Percentiles rank a stretch among this genome's conserved stretches.
These are phyloP conservation scores for Crataegus laevigata DNA, from an alignment of 306 rosid genomes.

Conservation along the genomic window DNA sequence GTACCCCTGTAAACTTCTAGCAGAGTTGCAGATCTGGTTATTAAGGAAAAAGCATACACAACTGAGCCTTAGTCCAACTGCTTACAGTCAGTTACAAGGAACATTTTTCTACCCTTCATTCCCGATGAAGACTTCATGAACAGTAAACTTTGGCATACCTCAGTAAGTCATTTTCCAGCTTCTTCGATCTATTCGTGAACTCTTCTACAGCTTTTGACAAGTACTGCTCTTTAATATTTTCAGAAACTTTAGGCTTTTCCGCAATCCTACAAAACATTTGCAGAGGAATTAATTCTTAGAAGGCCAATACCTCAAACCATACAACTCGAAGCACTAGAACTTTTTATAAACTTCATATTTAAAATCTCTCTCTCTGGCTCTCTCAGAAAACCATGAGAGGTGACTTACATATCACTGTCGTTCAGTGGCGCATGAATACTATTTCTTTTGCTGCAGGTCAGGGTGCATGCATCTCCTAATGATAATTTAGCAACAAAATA, in stretches of 20 bases:
- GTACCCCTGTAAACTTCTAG: neutral
- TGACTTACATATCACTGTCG: slow-evolving; percentile 28
- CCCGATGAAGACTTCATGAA: neutral
- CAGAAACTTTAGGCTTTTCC: slow-evolving; percentile 25
- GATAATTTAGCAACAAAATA: slow-evolving; percentile 33
- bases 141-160: slow-evolving; percentile 22
- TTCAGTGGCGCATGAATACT: slow-evolving; percentile 1
- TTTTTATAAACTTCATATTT: neutral
- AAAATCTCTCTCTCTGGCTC: neutral
- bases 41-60: neutral
- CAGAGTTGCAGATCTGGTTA: neutral
- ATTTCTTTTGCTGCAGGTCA: slow-evolving; percentile 17
- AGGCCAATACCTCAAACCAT: neutral
- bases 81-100: neutral
- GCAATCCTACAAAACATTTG: slow-evolving; percentile 22
- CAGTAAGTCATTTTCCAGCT: slow-evolving; percentile 35
- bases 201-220: slow-evolving; percentile 26
- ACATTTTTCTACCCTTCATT: neutral
- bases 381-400: neutral
- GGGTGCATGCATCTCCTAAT: slow-evolving; percentile 46
- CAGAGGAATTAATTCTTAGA: slow-evolving; percentile 1
- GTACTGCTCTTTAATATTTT: slow-evolving; percentile 14
- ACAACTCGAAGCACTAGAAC: neutral
- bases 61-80: neutral
- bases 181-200: slow-evolving; percentile 24